Evolutionary conservation across 2,329 filamentous ascomycete species (phyloP), one percentile per base, ranked within the genome.

Genomic region (Alternaria metachromatica): DNA sequence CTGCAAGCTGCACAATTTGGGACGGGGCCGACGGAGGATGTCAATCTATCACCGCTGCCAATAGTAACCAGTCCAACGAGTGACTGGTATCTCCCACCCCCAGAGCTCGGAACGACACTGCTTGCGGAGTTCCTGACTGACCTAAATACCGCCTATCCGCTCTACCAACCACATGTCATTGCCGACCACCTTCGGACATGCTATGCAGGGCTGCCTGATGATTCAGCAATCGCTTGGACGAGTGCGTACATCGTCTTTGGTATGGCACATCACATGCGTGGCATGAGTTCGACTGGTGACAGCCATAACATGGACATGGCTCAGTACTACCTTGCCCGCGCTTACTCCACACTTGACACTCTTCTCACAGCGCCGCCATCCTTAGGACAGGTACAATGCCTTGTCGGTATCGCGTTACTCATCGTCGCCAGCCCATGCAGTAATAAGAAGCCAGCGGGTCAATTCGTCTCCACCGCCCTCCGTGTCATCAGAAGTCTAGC

Each of bases 111-210:
- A 8, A 70, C 69, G 3, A 65, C 69, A 13, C 48, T 76, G 20
- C 68, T 75, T 5, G 60, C 62, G 2, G 73, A 76, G 25, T 76
- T 64, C 26, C 60, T 75, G 6, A 68, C 71, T 3, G 71, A 76
- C 55, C 68, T 73, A 51, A 76, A 76, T 37, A 71, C 70, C 3
- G 71, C 70, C 0, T 68, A 54, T 20, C 68, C 72, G 15, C 62
- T 76, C 4, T 76, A 69, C 48, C 64, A 66, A 9, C 71, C 69
- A 4, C 64, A 70, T 25, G 60, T 62, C 7, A 67, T 75, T 15
- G 69, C 66, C 4, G 60, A 74, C 4, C 72, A 76, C 33, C 64
- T 74, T 6, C 69, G 70, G 13, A 59, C 65, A n/a, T 75, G 74
- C 55, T 74, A 74, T 58, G 60, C 63, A 13, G 72, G 70, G 9